Base-by-base conservation (phyloP, 2,329 filamentous ascomycete species). In the Xylariomycetidae sp. region DNA sequence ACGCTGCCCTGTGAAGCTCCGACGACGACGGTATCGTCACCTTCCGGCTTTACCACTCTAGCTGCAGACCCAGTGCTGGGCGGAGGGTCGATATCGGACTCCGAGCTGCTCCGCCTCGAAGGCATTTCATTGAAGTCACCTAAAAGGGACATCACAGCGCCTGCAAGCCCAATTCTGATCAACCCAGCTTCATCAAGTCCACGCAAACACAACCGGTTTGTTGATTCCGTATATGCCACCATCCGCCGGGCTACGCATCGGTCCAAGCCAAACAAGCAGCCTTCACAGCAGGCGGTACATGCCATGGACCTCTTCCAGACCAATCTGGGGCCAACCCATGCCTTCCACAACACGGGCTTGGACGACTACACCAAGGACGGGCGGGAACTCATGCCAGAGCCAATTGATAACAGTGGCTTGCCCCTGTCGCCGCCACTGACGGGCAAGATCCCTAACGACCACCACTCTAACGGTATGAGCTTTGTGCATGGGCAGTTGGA, bases 21-120 rank as follows among this genome's bases (percentile, higher is more conserved):
- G n/a, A n/a, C n/a, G n/a, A n/a, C n/a, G n/a, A n/a, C n/a, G n/a
- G n/a, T n/a, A n/a, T n/a, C n/a, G n/a, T n/a, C n/a, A n/a, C n/a
- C n/a, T n/a, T n/a, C 26, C 15, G 26, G 15, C 6, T 31, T 48
- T 14, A 28, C 43, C 28, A 35, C 39, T 34, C 30, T 49, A 13
- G 29, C 40, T 5, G 33, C 29, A 27, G 51, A 57, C 10, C 49
- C 54, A 18, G 29, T 56, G 31, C 38, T 56, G 10, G 53, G 53
- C 24, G 53, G 54, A 10, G 59, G 52, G 16, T 65, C 63, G 37
- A 64, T 70, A 51, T 69, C 66, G 4, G 65, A 70, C 40, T 63
- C 64, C 23, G 66, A 69, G 43, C 54, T 70, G n/a, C 57, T 66
- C 7, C 56, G 59, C 19, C 56, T 70, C 3, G 64, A 68, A 42